Evolutionary conservation across 805 yeast species (phyloP).

Genomic region (Cyberlindnera mycetangii): DNA sequence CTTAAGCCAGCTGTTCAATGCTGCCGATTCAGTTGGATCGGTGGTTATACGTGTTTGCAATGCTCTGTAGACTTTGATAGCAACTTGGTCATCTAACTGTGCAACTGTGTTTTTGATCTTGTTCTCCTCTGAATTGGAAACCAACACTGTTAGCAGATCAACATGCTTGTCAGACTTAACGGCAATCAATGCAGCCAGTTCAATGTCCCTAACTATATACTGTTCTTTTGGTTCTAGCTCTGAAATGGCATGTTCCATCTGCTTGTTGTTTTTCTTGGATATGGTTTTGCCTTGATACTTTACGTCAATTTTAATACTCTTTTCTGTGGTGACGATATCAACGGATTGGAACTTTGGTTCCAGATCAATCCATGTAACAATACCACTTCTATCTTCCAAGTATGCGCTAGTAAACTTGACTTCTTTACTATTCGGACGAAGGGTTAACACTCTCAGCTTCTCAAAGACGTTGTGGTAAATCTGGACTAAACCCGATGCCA

Average conservation of each 20-base stretch:
- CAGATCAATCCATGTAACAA: constrained; percentile 37
- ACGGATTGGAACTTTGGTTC: constrained; percentile 37
- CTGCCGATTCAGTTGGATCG: constrained; percentile 40
- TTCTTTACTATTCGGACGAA: constrained; percentile 24
- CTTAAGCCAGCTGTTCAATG: constrained; percentile 64
- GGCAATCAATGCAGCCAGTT: constrained; percentile 16
- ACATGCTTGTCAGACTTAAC: constrained; percentile 24
- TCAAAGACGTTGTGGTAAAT: constrained; percentile 27
- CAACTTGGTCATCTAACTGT: constrained; percentile 37
- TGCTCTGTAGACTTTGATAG: constrained; percentile 42
- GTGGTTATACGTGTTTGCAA: constrained; percentile 46
- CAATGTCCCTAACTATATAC: constrained; percentile 26
- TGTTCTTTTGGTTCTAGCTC: constrained; percentile 27
- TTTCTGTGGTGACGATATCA: constrained; percentile 21
- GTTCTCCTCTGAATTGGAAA: constrained; percentile 34
- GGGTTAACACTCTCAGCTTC: constrained; percentile 8
- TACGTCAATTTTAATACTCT: constrained; percentile 27
- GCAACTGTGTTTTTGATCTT: constrained; percentile 41
- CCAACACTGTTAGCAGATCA: constrained; percentile 24
- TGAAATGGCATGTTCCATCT: constrained; percentile 27
- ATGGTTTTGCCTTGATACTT: constrained; percentile 14
- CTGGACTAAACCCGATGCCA: constrained; percentile 33
- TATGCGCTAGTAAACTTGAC: constrained; percentile 29
- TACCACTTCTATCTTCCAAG: constrained; percentile 16
- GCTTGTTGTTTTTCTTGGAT: constrained; percentile 6